Percentiles rank a stretch among this genome's conserved stretches.
phyloP scores from a whole-genome alignment of 192 early-diverging fungal species.

The Linnemannia elongata region DNA sequence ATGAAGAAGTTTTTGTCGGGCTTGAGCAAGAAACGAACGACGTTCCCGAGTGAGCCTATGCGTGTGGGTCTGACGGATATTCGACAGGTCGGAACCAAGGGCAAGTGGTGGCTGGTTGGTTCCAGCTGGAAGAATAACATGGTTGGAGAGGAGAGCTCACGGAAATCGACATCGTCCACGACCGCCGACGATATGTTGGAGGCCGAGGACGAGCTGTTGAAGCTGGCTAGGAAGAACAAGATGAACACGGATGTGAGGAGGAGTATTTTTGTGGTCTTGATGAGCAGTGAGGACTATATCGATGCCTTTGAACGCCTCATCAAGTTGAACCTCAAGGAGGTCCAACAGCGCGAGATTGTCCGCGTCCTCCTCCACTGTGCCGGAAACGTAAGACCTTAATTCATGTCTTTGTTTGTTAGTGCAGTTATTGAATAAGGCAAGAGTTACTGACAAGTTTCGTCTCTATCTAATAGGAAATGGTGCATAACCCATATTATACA shows the following conservation, averaged over 20 bases:
- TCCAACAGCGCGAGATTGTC: slow-evolving; percentile 96
- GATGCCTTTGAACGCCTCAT: slow-evolving; percentile 92
- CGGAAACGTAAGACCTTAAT: slow-evolving; percentile 68
- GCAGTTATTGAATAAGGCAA: not conserved
- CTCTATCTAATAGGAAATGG: slow-evolving; percentile 72
- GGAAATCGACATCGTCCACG: slow-evolving; percentile 41
- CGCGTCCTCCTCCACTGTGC: slow-evolving; percentile 93
- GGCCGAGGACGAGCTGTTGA: slow-evolving; percentile 74
- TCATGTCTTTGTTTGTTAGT: not conserved
- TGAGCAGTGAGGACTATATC: slow-evolving; percentile 95
- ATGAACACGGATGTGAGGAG: slow-evolving; percentile 98
- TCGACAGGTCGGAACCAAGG: slow-evolving; percentile 79
- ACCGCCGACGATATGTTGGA: slow-evolving; percentile 60
- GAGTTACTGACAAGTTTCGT: not conserved
- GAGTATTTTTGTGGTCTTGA: slow-evolving; percentile 92
- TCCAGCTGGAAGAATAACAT: slow-evolving; percentile 90
- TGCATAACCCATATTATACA: slow-evolving; percentile 95
- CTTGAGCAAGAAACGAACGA: slow-evolving; percentile 69
- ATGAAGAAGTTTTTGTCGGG: slow-evolving; percentile 87
- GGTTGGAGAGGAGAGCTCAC: slow-evolving; percentile 59
- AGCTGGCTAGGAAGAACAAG: slow-evolving; percentile 85
- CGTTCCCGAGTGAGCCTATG: slow-evolving; percentile 79
- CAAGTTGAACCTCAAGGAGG: slow-evolving; percentile 87
- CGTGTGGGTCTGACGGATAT: slow-evolving; percentile 91
- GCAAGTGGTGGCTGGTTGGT: slow-evolving; percentile 98